Percentiles rank a stretch among this genome's conserved stretches.
phyloP scores from a whole-genome alignment of 768 basidiomycete species.

The Daedaleopsis sinensis region DNA sequence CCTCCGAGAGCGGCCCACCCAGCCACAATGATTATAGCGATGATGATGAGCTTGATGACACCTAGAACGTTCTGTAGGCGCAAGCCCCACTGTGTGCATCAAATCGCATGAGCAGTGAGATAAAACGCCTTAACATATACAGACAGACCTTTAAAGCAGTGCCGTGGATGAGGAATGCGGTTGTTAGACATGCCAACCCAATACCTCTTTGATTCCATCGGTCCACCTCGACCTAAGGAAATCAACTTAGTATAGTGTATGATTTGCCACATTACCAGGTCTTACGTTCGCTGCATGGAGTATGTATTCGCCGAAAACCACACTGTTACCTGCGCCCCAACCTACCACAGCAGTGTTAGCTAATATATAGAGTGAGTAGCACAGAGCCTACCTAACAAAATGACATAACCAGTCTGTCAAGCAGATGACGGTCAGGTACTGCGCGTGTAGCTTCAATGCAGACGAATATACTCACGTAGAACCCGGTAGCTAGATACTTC shows the following conservation, averaged over 20 bases:
- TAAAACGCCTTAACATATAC: too few species aligned
- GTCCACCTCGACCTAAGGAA: not conserved
- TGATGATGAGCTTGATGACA: conserved; percentile 16
- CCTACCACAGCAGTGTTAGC: conserved; percentile 40
- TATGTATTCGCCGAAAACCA: conserved; percentile 70
- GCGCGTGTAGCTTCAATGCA: not conserved
- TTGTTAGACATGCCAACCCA: not conserved
- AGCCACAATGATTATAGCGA: conserved; percentile 27
- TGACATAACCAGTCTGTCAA: not conserved
- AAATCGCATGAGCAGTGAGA: too few species aligned
- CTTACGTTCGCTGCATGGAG: not conserved
- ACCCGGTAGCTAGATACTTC: conserved; percentile 58
- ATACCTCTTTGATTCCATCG: conserved; percentile 2
- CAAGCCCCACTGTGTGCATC: not conserved
- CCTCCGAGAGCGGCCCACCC: conserved; percentile 31
- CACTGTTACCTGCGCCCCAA: conserved; percentile 52
- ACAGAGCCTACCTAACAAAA: not conserved
- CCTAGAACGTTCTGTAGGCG: not conserved
- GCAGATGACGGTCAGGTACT: not conserved
- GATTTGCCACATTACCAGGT: too few species aligned
- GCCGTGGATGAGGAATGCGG: conserved; percentile 15
- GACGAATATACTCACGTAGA: conserved; percentile 11
- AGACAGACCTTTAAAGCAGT: conserved; percentile 18
- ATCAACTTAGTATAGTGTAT: too few species aligned
- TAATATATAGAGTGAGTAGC: conserved; percentile 46